Conservation (phyloP, 1,284 basidiomycete genomes). For the Mycosarcoma mackinlayi region DNA sequence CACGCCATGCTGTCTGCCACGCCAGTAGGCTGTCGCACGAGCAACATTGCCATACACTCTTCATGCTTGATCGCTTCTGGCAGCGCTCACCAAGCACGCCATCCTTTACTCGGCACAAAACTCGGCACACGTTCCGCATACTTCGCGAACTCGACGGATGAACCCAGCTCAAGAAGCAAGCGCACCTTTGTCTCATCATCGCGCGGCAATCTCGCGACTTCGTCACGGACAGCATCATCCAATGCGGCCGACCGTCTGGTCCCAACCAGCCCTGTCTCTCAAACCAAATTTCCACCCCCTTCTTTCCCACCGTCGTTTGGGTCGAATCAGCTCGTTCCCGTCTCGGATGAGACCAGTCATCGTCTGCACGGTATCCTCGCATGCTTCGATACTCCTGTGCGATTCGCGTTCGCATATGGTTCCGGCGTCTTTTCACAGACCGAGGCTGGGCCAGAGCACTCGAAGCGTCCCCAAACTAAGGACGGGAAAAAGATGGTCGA, state of each 20-base stretch:
- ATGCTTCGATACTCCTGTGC: conserved; percentile 79
- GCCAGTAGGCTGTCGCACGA: neutral
- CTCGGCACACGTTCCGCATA: too few relatives aligned
- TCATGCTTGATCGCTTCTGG: too few relatives aligned
- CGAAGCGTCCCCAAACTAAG: conserved; percentile 67
- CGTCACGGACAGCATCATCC: conserved; percentile 10
- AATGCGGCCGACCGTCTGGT: conserved; percentile 15
- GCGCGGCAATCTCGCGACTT: neutral
- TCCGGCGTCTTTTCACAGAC: conserved; percentile 90
- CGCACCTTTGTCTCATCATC: neutral
- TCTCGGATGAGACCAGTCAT: conserved; percentile 23
- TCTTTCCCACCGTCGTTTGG: conserved; percentile 57
- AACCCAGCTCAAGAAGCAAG: neutral
- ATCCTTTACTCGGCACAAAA: too few relatives aligned
- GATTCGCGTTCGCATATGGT: conserved; percentile 95
- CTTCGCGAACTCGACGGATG: too few relatives aligned
- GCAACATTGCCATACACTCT: neutral
- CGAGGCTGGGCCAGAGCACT: conserved; percentile 72
- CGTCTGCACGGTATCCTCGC: conserved; percentile 47
- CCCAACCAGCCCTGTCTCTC: conserved; percentile 18
- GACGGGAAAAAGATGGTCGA: conserved; percentile 78
- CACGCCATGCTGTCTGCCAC: neutral
- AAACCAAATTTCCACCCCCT: conserved; percentile 24
- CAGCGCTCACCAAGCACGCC: too few relatives aligned
- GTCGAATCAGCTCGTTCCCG: conserved; percentile 57